Base-by-base conservation (phyloP, 805 yeast species). In the Wickerhamiella domercqiae region DNA sequence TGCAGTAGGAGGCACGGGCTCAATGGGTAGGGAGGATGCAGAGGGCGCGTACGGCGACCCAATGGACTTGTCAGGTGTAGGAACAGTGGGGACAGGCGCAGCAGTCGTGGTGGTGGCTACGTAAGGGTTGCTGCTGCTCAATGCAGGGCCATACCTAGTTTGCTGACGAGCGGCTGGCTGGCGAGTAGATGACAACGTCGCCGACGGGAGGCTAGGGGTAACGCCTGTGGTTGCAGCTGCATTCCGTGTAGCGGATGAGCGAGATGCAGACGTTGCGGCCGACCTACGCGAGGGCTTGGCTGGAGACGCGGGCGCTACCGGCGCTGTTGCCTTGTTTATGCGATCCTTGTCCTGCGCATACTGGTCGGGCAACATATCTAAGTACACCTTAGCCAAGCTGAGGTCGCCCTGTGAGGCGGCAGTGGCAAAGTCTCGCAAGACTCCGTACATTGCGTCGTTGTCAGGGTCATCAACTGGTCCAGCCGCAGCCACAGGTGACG, bases 341-440 rank as follows among this genome's bases (percentile, higher is more conserved):
- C 98, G 75, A 45, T 80, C 86, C 56, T 76, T 80, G 51, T 82
- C 95, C 31, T 69, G 54, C 3, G 58, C 49, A 48, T 75, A 72
- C 38, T 73, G 73, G 32, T 70, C 72, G 9, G 97, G 94, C 50
- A 90, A 64, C 42, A 78, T 64, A 32, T 65, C 63, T 52, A 87
- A 66, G 47, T 80, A 72, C 46, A 67, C 70, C 40, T 64, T 68
- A 1, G 97, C 96, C 47, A 87, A 62, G 7, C 78, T 93, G 48
- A 82, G 75, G 45, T 80, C 74, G 20, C 96, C 97, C 52, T 68
- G 74, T 20, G 83, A 73, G 3, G 94, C 78, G 39, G 84, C 74
- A 46, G 72, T 75, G 33, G 93, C 75, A 56, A 79, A 90, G 57
- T 90, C 97, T 46, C 82, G 65, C 43, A 81, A 73, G 2, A 77